Evolutionary conservation across 805 yeast genomes (phyloP).

Genomic region (Kuraishia floccosa): DNA sequence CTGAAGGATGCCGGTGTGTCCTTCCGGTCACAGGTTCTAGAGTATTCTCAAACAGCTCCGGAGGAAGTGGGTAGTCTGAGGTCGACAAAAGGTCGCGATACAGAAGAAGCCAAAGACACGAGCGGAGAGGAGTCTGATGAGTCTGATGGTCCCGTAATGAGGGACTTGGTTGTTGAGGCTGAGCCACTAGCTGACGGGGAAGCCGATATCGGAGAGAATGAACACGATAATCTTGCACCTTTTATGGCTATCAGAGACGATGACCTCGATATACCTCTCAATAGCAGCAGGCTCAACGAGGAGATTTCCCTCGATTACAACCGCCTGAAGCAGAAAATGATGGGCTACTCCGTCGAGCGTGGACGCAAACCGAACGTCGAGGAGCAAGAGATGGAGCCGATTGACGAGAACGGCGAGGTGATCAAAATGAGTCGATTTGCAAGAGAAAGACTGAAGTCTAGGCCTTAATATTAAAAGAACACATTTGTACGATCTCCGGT

Average conservation of each 20-base stretch:
- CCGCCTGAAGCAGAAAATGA: constrained; percentile 34
- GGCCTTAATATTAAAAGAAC: too few relatives aligned
- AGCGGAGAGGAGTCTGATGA: constrained; percentile 21
- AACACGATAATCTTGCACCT: constrained; percentile 7
- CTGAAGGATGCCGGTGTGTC: too few relatives aligned
- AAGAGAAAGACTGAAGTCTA: constrained; percentile 27
- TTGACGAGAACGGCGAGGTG: constrained; percentile 53
- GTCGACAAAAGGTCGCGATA: too few relatives aligned
- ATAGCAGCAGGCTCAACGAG: constrained; percentile 26
- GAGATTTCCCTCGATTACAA: constrained; percentile 48
- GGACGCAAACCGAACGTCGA: constrained; percentile 33
- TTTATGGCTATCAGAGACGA: constrained; percentile 11
- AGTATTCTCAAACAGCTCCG: too few relatives aligned
- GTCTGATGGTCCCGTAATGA: constrained; percentile 26
- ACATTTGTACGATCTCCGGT: too few relatives aligned
- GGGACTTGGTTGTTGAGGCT: constrained; percentile 19
- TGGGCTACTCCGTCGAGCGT: constrained; percentile 31
- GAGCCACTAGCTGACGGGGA: constrained; percentile 18
- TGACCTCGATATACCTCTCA: constrained; percentile 15
- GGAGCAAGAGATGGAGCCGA: constrained; percentile 53
- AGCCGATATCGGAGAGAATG: too few relatives aligned
- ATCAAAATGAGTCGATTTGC: constrained; percentile 56
- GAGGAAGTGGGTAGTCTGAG: too few relatives aligned
- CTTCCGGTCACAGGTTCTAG: too few relatives aligned
- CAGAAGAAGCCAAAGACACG: constrained; percentile 10